These are phyloP conservation scores for Rhodocollybia butyracea DNA, from an alignment of 768 basidiomycete genomes.

Conservation along the genomic window DNA sequence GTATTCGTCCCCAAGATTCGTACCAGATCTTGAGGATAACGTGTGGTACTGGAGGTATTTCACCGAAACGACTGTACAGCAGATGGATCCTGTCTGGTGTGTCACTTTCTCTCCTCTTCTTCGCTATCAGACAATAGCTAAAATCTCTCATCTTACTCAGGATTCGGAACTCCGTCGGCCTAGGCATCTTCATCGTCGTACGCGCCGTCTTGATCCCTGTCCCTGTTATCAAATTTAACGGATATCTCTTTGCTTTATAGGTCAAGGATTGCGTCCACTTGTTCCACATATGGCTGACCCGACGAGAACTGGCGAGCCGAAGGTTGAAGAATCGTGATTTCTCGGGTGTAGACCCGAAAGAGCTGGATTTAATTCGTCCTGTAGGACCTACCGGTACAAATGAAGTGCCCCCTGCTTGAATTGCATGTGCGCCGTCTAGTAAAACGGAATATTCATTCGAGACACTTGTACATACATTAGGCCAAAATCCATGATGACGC, in stretches of 20 bases:
- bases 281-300: slow-evolving; percentile 43
- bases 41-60: slow-evolving; percentile 6
- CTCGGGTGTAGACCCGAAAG: slow-evolving; percentile 39
- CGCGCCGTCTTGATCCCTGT: slow-evolving; percentile 29
- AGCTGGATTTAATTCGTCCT: slow-evolving; percentile 38
- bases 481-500: no score
- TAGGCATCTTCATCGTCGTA: slow-evolving; percentile 27
- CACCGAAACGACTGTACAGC: not conserved
- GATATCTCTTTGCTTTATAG: not conserved
- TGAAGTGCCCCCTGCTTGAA: no score
- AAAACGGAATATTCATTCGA: no score
- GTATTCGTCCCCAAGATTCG: not conserved
- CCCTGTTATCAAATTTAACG: slow-evolving; percentile 7
- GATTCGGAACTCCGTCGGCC: slow-evolving; percentile 8
- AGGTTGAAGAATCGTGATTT: slow-evolving; percentile 47
- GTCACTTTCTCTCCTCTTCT: not conserved
- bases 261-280: slow-evolving; percentile 41
- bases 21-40: slow-evolving; percentile 2
- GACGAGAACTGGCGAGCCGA: slow-evolving; percentile 45
- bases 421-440: no score
- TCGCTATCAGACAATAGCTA: not conserved
- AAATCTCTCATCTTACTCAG: not conserved
- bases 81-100: slow-evolving; percentile 5
- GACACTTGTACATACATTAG: no score
- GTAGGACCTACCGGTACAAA: no score